phyloP scores from a whole-genome alignment of 2,329 filamentous ascomycete species.

The Penicillium sclerotiorum region DNA sequence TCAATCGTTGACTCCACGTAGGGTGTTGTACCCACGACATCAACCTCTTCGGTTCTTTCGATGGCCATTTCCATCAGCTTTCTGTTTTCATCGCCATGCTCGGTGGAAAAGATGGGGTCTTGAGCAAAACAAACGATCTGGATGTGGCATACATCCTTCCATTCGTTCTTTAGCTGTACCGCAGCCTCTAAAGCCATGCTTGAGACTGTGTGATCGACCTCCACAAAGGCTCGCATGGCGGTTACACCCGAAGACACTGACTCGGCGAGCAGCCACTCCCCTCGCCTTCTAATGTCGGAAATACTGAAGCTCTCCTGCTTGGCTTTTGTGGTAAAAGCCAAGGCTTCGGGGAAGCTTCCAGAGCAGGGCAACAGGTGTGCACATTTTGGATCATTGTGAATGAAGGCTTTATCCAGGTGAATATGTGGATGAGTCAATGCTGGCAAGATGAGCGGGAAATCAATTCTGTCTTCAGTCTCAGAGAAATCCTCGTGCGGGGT shows the following conservation, averaged over 20 bases:
- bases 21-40: slow-evolving; percentile 67
- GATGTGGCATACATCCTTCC: slow-evolving; percentile 57
- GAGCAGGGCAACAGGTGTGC: slow-evolving; percentile 59
- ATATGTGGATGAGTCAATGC: slow-evolving; percentile 72
- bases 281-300: slow-evolving; percentile 65
- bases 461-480: slow-evolving; percentile 4
- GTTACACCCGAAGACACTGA: slow-evolving; percentile 68
- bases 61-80: slow-evolving; percentile 53
- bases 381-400: slow-evolving; percentile 50
- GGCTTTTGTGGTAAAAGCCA: slow-evolving; percentile 60
- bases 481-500: slow-evolving; percentile 24
- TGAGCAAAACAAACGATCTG: slow-evolving; percentile 74
- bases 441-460: slow-evolving; percentile 48
- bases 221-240: slow-evolving; percentile 70
- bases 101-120: slow-evolving; percentile 65
- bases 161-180: slow-evolving; percentile 58
- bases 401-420: slow-evolving; percentile 62
- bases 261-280: slow-evolving; percentile 66
- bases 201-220: slow-evolving; percentile 66
- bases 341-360: slow-evolving; percentile 68
- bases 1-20: slow-evolving; percentile 64
- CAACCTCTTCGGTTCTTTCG: slow-evolving; percentile 46
- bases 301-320: slow-evolving; percentile 66
- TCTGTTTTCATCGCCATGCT: slow-evolving; percentile 55
- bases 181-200: slow-evolving; percentile 62